Evolutionary conservation across 2,329 filamentous ascomycete species (phyloP).

Genomic region (Diaporthe australafricana): DNA sequence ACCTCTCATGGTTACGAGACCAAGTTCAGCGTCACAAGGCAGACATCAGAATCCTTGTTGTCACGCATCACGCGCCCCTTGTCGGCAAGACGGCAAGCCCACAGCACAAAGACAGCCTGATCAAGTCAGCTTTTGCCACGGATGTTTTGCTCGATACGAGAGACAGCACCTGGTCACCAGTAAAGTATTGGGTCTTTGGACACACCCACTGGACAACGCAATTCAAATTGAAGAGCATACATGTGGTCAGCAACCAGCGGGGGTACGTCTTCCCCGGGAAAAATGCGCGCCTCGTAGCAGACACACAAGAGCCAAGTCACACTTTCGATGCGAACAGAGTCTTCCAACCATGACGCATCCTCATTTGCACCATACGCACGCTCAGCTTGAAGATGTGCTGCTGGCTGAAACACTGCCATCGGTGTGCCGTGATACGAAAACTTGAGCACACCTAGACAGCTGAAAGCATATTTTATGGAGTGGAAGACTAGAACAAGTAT

Average conservation of each 20-base stretch:
- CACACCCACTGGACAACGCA: conserved; percentile 60
- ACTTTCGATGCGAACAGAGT: background rate
- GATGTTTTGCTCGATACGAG: conserved; percentile 52
- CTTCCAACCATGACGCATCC: background rate
- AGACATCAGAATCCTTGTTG: conserved; percentile 54
- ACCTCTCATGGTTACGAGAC: conserved; percentile 61
- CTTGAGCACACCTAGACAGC: no score
- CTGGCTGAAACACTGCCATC: background rate
- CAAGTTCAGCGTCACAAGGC: conserved; percentile 46
- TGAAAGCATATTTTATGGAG: no score
- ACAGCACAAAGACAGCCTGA: conserved; percentile 58
- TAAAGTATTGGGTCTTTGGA: conserved; percentile 59
- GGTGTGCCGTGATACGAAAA: no score
- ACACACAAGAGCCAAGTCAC: background rate
- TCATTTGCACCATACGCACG: background rate
- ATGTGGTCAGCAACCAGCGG: conserved; percentile 59
- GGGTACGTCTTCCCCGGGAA: conserved; percentile 50
- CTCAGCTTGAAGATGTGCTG: background rate
- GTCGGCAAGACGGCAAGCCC: conserved; percentile 60
- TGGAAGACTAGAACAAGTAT: no score
- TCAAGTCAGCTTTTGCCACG: conserved; percentile 63
- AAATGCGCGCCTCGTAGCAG: background rate
- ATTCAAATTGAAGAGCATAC: conserved; percentile 47
- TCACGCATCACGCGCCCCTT: conserved; percentile 68
- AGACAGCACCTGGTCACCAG: conserved; percentile 27